Conservation (phyloP, 306 rosid species). For the Cucurbita maxima region DNA sequence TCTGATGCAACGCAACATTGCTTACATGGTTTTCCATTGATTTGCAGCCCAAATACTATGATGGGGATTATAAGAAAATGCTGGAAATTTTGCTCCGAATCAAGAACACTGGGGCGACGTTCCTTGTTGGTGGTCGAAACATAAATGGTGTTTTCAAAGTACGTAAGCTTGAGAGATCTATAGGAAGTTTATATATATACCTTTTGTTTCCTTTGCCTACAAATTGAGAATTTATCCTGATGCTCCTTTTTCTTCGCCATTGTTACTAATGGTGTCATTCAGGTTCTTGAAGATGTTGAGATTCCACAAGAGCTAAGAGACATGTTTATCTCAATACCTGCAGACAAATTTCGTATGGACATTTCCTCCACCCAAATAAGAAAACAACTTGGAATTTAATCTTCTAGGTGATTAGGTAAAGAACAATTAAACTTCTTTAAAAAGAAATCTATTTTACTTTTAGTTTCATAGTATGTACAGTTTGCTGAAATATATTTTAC, state of each 20-base stretch:
- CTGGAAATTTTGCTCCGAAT: constrained; percentile 48
- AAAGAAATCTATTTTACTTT: neutral
- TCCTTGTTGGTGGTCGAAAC: constrained; percentile 76
- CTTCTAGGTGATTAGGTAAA: neutral
- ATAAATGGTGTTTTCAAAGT: constrained; percentile 76
- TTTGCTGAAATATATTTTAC: neutral
- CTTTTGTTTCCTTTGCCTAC: neutral
- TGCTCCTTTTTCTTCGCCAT: neutral
- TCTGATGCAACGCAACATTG: neutral
- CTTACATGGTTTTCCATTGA: constrained; percentile 1
- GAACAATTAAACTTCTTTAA: neutral
- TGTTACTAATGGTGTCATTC: neutral
- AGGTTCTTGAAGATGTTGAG: constrained; percentile 74
- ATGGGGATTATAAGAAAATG: constrained; percentile 66
- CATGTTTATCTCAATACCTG: constrained; percentile 70
- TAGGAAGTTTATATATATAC: neutral
- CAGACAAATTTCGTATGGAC: constrained; percentile 64
- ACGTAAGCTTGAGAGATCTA: neutral
- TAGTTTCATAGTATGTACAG: neutral
- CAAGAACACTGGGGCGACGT: constrained; percentile 58
- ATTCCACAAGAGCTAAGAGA: constrained; percentile 60
- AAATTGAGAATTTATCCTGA: neutral
- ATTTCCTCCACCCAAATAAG: constrained; percentile 76
- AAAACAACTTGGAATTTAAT: constrained; percentile 37
- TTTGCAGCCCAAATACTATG: constrained; percentile 77